Evolutionary conservation across 2,329 filamentous ascomycete species (phyloP).

Genomic region (Chrysosporium queenslandicum): DNA sequence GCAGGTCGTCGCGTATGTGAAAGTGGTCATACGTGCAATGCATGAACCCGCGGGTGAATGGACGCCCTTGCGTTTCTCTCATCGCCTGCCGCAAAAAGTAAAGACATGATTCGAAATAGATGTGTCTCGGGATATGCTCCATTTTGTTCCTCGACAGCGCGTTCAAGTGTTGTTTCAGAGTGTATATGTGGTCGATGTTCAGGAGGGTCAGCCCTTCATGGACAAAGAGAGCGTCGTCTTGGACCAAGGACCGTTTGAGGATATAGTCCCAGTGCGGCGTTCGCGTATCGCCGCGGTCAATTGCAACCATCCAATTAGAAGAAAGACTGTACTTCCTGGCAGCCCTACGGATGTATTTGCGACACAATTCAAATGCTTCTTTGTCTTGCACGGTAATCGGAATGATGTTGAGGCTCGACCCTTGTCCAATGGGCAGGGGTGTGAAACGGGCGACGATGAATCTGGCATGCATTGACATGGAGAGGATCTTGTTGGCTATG

Average conservation of each 20-base stretch:
- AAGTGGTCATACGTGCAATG: constrained; percentile 37
- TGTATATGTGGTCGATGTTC: constrained; percentile 39
- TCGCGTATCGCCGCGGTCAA: constrained; percentile 15
- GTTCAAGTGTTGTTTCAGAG: constrained; percentile 35
- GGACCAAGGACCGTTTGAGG: constrained; percentile 35
- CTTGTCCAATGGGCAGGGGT: constrained; percentile 31
- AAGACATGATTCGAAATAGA: constrained; percentile 33
- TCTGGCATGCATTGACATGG: constrained; percentile 32
- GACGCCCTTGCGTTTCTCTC: constrained; percentile 32
- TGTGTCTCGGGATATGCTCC: constrained; percentile 24
- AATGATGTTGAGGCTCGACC: constrained; percentile 32
- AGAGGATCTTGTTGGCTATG: constrained; percentile 33
- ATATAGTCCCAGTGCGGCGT: constrained; percentile 26
- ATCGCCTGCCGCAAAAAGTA: constrained; percentile 34
- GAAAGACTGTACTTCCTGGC: constrained; percentile 32
- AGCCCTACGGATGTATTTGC: constrained; percentile 29
- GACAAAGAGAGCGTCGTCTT: constrained; percentile 38
- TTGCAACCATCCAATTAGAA: constrained; percentile 31
- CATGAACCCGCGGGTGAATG: constrained; percentile 37
- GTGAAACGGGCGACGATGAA: constrained; percentile 34
- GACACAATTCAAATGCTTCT: constrained; percentile 25
- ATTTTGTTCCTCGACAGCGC: constrained; percentile 27
- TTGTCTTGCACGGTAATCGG: constrained; percentile 28
- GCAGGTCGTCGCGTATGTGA: constrained; percentile 29
- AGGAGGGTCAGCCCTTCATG: constrained; percentile 37